Evolutionary conservation across 192 early-diverging fungal species (phyloP).

Genomic region (Podila clonocystis): DNA sequence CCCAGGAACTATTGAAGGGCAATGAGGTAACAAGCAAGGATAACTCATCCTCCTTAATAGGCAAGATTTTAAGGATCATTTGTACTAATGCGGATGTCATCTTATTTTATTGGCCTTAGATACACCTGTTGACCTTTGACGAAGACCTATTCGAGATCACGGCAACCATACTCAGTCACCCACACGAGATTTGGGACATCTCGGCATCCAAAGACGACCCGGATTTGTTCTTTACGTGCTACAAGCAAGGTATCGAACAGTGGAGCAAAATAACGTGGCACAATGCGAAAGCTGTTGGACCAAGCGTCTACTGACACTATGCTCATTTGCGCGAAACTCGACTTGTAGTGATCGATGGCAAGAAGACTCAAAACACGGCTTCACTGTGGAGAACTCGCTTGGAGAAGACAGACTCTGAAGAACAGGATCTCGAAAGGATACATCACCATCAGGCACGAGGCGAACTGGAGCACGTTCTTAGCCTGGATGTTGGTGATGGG

Average conservation of each 20-base stretch:
- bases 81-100: background rate
- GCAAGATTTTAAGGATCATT: no score
- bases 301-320: no score
- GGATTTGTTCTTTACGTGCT: constrained; percentile 70
- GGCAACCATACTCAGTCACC: constrained; percentile 67
- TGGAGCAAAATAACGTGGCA: background rate
- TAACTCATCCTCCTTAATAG: background rate
- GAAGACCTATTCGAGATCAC: constrained; percentile 75
- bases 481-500: constrained; percentile 34
- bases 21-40: constrained; percentile 63
- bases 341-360: constrained; percentile 29
- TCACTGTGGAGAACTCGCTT: constrained; percentile 48
- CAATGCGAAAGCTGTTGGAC: background rate
- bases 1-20: constrained; percentile 61
- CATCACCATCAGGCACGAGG: constrained; percentile 38
- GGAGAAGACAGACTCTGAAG: constrained; percentile 13
- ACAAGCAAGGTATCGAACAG: constrained; percentile 51
- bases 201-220: constrained; percentile 65
- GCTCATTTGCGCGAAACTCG: background rate
- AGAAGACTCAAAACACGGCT: constrained; percentile 26
- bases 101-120: constrained; percentile 36
- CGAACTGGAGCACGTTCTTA: constrained; percentile 47
- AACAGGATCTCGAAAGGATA: constrained; percentile 21
- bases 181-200: constrained; percentile 73
- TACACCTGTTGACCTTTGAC: constrained; percentile 80